Evolutionary conservation across 1,139 yeast species (phyloP).

Genomic region (Candida glucosophila): DNA sequence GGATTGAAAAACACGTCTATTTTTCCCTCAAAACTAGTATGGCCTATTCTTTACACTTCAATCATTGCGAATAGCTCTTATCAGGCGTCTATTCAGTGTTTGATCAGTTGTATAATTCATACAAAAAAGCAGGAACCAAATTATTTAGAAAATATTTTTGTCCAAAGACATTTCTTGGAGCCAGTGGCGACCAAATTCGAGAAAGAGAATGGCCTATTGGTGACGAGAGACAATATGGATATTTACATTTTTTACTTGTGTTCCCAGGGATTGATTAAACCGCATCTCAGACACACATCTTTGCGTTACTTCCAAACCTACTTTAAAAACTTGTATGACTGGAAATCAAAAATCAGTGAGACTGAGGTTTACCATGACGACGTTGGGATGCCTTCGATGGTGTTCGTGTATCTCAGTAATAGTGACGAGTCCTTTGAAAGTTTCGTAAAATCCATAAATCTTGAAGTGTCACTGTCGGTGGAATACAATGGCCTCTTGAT

Average conservation of each 20-base stretch:
- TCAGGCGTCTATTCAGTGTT: slow-evolving; percentile 46
- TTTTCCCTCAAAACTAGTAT: slow-evolving; percentile 51
- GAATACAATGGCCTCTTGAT: slow-evolving; percentile 25
- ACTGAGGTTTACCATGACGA: slow-evolving; percentile 4
- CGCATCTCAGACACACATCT: slow-evolving; percentile 54
- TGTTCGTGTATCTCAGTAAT: slow-evolving; percentile 46
- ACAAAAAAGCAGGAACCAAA: slow-evolving; percentile 15
- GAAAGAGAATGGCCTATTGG: slow-evolving; percentile 26
- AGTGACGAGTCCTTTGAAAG: slow-evolving; percentile 40
- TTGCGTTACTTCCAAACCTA: slow-evolving; percentile 42
- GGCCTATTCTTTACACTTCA: slow-evolving; percentile 46
- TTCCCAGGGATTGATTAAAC: slow-evolving; percentile 55
- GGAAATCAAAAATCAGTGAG: slow-evolving; percentile 3
- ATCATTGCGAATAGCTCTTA: slow-evolving; percentile 31
- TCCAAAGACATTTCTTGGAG: slow-evolving; percentile 30
- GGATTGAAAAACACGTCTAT: slow-evolving; percentile 42
- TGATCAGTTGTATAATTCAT: slow-evolving; percentile 21
- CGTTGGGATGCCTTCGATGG: slow-evolving; percentile 36
- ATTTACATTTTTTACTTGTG: slow-evolving; percentile 43
- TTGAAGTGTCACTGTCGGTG: slow-evolving; percentile 12
- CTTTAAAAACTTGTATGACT: slow-evolving; percentile 35
- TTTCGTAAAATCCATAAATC: slow-evolving; percentile 28
- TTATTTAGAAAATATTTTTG: slow-evolving; percentile 25
- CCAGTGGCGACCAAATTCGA: slow-evolving; percentile 41
- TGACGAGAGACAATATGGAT: slow-evolving; percentile 45